Conservation (phyloP, 2,329 filamentous ascomycete genomes). For the Plenodomus biglobosus region DNA sequence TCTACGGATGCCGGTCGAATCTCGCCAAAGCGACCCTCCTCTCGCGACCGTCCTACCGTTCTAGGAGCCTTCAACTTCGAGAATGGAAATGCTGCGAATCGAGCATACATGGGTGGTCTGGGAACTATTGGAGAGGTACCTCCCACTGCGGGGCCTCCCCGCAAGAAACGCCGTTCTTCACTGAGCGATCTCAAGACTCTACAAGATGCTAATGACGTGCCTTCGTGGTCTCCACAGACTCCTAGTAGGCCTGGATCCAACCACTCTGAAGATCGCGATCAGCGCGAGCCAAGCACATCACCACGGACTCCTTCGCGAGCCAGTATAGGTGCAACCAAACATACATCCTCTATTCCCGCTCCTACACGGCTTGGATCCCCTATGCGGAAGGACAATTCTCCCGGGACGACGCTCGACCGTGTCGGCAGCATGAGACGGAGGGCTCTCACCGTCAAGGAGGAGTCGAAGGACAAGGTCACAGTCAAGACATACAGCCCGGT, state of each 20-base stretch:
- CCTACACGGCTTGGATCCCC: constrained; percentile 49
- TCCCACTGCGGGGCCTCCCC: constrained; percentile 38
- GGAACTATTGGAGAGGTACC: constrained; percentile 56
- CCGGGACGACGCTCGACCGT: constrained; percentile 32
- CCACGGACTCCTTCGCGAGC: constrained; percentile 34
- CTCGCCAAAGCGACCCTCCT: constrained; percentile 55
- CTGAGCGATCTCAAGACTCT: constrained; percentile 79
- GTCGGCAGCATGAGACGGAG: constrained; percentile 25
- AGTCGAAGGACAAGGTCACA: constrained; percentile 39
- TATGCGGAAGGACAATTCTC: constrained; percentile 50
- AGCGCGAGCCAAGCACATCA: constrained; percentile 31
- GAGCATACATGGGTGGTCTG: constrained; percentile 39
- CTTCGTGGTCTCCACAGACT: constrained; percentile 44
- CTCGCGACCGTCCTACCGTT: constrained; percentile 57
- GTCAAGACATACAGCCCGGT: constrained; percentile 44
- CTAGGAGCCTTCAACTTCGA: constrained; percentile 54
- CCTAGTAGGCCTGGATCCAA: constrained; percentile 34
- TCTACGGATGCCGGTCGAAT: constrained; percentile 72
- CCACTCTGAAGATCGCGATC: constrained; percentile 24
- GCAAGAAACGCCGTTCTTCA: constrained; percentile 85
- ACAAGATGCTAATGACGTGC: constrained; percentile 57
- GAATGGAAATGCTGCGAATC: constrained; percentile 40
- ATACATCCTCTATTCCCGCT: constrained; percentile 43
- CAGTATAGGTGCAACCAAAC: constrained; percentile 39
- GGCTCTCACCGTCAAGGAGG: constrained; percentile 21